Conservation (phyloP, 129 eudicot genomes). For the Smallanthus sonchifolius region DNA sequence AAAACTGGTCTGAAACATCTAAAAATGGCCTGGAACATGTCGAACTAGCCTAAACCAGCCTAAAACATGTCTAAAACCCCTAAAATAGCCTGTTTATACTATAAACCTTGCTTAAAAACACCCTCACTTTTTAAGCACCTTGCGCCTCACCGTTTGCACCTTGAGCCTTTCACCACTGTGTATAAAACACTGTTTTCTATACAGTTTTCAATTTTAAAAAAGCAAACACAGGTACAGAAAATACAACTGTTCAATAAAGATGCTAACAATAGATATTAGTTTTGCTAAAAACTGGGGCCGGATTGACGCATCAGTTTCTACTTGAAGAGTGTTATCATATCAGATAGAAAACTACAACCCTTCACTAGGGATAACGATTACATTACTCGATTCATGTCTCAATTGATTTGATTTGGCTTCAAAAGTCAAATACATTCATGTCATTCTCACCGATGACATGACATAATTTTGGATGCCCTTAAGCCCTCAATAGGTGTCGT, state of each 20-base stretch:
- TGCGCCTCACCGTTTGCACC: no score
- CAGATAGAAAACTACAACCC: background rate
- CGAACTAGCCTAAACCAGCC: no score
- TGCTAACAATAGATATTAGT: background rate
- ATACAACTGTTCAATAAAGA: background rate
- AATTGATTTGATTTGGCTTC: background rate
- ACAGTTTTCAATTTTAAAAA: background rate
- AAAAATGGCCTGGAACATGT: no score
- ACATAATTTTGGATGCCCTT: background rate
- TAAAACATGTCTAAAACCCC: no score
- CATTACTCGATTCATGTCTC: background rate
- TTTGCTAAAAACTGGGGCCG: background rate
- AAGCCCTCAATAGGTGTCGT: background rate
- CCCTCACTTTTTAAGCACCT: no score
- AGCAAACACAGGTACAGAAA: background rate
- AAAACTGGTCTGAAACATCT: no score
- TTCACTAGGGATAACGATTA: background rate
- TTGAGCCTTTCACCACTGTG: no score
- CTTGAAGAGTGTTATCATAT: background rate
- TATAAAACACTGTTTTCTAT: background rate
- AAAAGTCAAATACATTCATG: background rate
- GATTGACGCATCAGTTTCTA: background rate
- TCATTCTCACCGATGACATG: background rate
- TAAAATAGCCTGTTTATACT: no score
- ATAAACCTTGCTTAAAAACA: no score